Evolutionary conservation across 805 yeast genomes (phyloP).

Genomic region (Scheffersomyces ergatensis): DNA sequence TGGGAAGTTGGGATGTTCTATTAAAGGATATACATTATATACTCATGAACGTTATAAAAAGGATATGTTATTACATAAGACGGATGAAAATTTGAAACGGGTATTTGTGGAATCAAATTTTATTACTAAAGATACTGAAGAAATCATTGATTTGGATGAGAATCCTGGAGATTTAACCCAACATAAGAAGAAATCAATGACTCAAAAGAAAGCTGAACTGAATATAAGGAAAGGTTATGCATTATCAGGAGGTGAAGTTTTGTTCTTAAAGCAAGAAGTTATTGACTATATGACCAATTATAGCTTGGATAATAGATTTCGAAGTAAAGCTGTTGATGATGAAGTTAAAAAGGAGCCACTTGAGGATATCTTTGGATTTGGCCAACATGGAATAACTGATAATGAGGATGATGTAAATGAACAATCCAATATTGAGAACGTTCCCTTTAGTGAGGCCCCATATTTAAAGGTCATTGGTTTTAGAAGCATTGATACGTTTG

Average conservation of each 20-base stretch:
- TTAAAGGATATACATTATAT: conserved; percentile 69
- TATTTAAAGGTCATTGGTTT: conserved; percentile 69
- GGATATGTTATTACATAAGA: conserved; percentile 8
- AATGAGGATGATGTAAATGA: conserved; percentile 12
- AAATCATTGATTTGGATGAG: conserved; percentile 39
- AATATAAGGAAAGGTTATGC: conserved; percentile 31
- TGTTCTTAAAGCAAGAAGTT: conserved; percentile 24
- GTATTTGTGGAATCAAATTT: conserved; percentile 48
- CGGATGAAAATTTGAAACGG: conserved; percentile 32
- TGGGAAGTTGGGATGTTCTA: conserved; percentile 52
- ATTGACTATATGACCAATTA: conserved; percentile 26
- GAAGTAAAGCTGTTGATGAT: conserved; percentile 1
- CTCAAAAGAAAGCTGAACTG: conserved; percentile 32
- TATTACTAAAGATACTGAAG: conserved; percentile 41
- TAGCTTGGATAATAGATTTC: conserved; percentile 32
- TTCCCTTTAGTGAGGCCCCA: conserved; percentile 35
- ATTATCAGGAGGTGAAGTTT: conserved; percentile 17
- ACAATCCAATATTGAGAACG: conserved; percentile 11
- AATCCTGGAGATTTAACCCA: conserved; percentile 11
- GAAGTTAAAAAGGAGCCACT: conserved; percentile 4
- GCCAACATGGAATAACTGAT: conserved; percentile 9
- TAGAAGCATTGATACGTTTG: conserved; percentile 43
- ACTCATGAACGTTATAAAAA: conserved; percentile 50
- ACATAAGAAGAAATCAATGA: conserved; percentile 26
- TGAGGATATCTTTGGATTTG: conserved; percentile 3